These are phyloP conservation scores for Wolfiporia cocos DNA, from an alignment of 1,284 basidiomycete genomes.

Conservation along the genomic window DNA sequence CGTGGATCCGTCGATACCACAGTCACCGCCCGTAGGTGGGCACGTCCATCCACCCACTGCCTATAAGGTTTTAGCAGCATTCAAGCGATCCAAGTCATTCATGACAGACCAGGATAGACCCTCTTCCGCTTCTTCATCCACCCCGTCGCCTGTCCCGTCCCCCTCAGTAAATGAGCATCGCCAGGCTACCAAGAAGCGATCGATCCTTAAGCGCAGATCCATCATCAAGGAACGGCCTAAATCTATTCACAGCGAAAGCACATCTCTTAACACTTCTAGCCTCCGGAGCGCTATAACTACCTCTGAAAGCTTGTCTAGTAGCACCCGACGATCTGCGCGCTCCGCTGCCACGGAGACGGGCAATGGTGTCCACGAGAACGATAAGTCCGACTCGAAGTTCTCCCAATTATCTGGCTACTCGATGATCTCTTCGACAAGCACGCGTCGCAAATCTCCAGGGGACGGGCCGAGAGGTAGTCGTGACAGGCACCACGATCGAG, in stretches of 20 bases:
- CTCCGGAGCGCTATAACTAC: conserved; percentile 30
- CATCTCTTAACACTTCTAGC: conserved; percentile 26
- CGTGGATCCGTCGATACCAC: conserved; percentile 36
- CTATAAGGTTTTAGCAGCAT: conserved; percentile 58
- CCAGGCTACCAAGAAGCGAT: conserved; percentile 23
- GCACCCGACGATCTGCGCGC: conserved; percentile 14
- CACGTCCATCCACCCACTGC: conserved; percentile 42
- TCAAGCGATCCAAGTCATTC: conserved; percentile 54
- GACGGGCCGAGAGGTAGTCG: conserved; percentile 11
- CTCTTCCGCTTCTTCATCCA: conserved; percentile 16
- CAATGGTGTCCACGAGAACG: conserved; percentile 9
- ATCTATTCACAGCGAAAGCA: conserved; percentile 29
- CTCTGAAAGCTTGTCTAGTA: conserved; percentile 25
- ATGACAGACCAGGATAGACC: conserved; percentile 25
- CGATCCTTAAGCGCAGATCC: conserved; percentile 25
- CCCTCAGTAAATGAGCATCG: conserved; percentile 5
- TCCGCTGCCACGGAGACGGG: conserved; percentile 16
- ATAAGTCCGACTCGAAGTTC: conserved; percentile 18
- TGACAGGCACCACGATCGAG: conserved; percentile 17
- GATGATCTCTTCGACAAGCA: conserved; percentile 22
- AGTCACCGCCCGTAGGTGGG: conserved; percentile 17
- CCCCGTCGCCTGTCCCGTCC: conserved; percentile 1
- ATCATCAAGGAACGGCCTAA: conserved; percentile 23
- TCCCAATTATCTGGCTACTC: conserved; percentile 27
- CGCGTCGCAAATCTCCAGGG: conserved; percentile 21